A percentile compares a stretch with the other conserved stretches of the same genome.
Conservation (phyloP, 441 rosid genomes). For the Hura crepitans region DNA sequence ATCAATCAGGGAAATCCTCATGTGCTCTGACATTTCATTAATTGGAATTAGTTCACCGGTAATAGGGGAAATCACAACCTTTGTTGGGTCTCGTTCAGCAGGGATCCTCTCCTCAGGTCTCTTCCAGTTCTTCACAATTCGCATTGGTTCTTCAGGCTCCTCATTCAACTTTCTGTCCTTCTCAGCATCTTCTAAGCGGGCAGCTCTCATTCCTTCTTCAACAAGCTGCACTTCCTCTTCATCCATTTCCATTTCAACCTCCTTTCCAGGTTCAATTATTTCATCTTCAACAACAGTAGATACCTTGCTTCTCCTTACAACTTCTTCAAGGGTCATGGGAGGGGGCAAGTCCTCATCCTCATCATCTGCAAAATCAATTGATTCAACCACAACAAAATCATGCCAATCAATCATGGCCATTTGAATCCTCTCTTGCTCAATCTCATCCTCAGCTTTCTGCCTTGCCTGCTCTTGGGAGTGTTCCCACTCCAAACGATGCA, state of each 20-base stretch:
- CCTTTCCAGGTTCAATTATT: constrained; percentile 77
- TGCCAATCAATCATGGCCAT: constrained; percentile 99
- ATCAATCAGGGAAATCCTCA: constrained; percentile 93
- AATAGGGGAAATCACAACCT: constrained; percentile 84
- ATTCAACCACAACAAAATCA: constrained; percentile 88
- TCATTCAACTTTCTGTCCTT: constrained; percentile 39
- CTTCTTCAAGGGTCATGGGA: constrained; percentile 94
- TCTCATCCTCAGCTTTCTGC: constrained; percentile 92
- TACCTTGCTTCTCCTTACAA: constrained; percentile 80
- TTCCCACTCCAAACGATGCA: constrained; percentile 96
- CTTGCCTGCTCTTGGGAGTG: constrained; percentile 86
- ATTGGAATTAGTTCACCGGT: constrained; percentile 91
- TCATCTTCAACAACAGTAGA: constrained; percentile 72
- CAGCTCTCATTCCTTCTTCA: constrained; percentile 87
- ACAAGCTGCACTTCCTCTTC: constrained; percentile 97
- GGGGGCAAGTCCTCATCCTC: constrained; percentile 91
- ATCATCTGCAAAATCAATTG: constrained; percentile 88
- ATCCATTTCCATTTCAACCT: constrained; percentile 98
- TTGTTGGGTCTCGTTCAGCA: constrained; percentile 82
- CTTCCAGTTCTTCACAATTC: constrained; percentile 95
- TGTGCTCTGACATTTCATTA: constrained; percentile 98
- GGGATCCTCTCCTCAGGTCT: constrained; percentile 95
- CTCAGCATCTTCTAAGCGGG: constrained; percentile 55
- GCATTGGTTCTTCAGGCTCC: constrained; percentile 84
- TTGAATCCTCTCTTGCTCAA: constrained; percentile 88